Base-by-base conservation (phyloP, 2,329 filamentous ascomycete genomes). In the Celoporthe dispersa region DNA sequence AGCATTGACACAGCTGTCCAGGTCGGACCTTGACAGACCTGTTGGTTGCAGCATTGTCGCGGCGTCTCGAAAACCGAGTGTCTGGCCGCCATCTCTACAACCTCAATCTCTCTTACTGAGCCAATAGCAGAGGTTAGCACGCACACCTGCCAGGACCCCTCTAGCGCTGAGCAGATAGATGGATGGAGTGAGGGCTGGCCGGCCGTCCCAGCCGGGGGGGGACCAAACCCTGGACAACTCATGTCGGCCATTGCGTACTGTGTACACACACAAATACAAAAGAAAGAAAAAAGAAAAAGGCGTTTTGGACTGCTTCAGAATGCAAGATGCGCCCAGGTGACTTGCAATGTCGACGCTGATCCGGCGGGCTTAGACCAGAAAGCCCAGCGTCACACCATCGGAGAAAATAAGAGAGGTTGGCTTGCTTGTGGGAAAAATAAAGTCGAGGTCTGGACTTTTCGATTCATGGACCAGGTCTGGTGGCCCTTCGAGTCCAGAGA, bases 401-500 rank as follows among this genome's bases (percentile, higher is more conserved):
- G 53, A 59, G 37, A 57, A 28, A 25, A 57, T 25, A 51, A 37
- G 7, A 64, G 39, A 64, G 39, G 60, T 63, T 31, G 62, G 19
- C 62, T 5, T 48, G 28, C 5, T 48, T 48, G 41, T 22, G 28
- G n/a, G 62, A n/a, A 22, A 44, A 31, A 44, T 68, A 68, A 60
- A 68, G 68, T 68, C 55, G 62, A 70, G 70, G 68, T 72, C 70
- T 72, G 70, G 70, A 72, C 70, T 60, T 68, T 68, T 62, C 70
- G 68, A 65, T 66, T 64, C 68, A 70, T 64, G 70, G 70, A 72
- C 62, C 33, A 66, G 68, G 62, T 61, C 51, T 44, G 64, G 39
- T 48, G 60, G 53, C 64, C 55, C 11, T 8, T 70, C 62, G 67
- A 67, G 44, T 44, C 60, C 37, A 59, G 33, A 44, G 19, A 44